Percentiles rank a stretch among this genome's conserved stretches.
Conservation (phyloP, 352 stramenopile species). For the Globisporangium camurandrum region DNA sequence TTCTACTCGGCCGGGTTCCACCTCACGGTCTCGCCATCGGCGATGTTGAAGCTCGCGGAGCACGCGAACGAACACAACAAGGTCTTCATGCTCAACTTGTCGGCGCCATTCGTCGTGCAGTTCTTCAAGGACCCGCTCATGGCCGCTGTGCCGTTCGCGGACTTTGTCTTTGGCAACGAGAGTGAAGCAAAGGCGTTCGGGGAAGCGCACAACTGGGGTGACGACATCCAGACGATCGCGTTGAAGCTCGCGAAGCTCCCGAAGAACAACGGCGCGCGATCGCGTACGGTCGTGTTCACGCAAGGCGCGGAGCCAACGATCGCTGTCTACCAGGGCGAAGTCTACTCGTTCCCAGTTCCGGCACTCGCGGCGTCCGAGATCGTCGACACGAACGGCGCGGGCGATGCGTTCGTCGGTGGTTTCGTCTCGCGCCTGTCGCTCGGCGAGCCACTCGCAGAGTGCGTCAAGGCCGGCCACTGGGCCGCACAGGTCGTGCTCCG, state of each 20-base stretch:
- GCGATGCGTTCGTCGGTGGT: conserved; percentile 98
- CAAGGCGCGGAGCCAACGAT: conserved; percentile 95
- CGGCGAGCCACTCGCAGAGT: conserved; percentile 83
- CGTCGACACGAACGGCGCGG: conserved; percentile 98
- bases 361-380: conserved; percentile 86
- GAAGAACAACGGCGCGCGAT: conserved; percentile 89
- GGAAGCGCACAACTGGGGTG: conserved; percentile 85
- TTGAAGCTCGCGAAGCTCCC: conserved; percentile 90
- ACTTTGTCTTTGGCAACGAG: conserved; percentile 99
- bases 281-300: conserved; percentile 97
- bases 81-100: conserved; percentile 96
- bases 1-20: conserved; percentile 99
- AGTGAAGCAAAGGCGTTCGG: conserved; percentile 95
- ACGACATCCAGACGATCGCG: conserved; percentile 87
- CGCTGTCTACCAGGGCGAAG: conserved; percentile 92
- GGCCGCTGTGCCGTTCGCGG: conserved; percentile 90
- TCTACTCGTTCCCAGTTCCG: conserved; percentile 90
- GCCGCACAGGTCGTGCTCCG: conserved; percentile 96
- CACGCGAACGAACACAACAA: conserved; percentile 92
- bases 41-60: conserved; percentile 90
- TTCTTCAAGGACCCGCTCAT: conserved; percentile 97
- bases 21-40: conserved; percentile 94
- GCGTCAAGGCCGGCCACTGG: conserved; percentile 96
- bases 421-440: conserved; percentile 94
- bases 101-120: conserved; percentile 97